Evolutionary conservation across 768 basidiomycete genomes (phyloP), one percentile per base, ranked within the genome.

Genomic region (Calocybe indica): DNA sequence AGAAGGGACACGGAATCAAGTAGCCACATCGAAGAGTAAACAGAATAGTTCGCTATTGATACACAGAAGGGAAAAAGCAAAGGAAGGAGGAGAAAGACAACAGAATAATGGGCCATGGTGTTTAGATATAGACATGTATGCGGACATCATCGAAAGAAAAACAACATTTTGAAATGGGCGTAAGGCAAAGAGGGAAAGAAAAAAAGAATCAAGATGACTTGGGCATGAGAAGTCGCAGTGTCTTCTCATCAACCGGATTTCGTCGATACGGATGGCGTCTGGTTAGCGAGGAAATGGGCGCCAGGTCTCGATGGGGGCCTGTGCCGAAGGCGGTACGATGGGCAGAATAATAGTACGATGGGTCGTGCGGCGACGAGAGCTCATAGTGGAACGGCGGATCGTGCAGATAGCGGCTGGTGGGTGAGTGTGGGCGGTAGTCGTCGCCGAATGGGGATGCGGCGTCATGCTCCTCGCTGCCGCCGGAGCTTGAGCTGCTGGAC

Each of bases 231-330:
- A 75, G 60, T 35, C 83, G 71, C 55, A 88, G 59, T 35, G 76
- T 73, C 50, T 71, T 73, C 54, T 87, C 85, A 60, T 88, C 85
- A 29, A 71, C 55, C 22, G 79, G 80, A 47, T 82, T 72, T 48
- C 85, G 74, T 42, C 74, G 70, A 47, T 82, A 85, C 6, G 78
- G 74, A 53, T 79, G 78, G 37, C 60, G 66, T 14, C 80, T 73
- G 39, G 69, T 72, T 47, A 85, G 66, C 13, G 75, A 65, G 45
- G 75, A 67, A 42, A 88, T 68, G 10, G 85, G 83, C 6, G 78
- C 80, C 11, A 87, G 72, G 49, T 72, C 73, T 6, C 67, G 61
- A 34, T 61, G 52, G 11, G 55, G 61, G 5, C 60, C 63, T 55
- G 44, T 59, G 53, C 9, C 50, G 53, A 14, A 60, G 61, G 22